Evolutionary conservation across 495 filamentous ascomycete species (phyloP).

Genomic region (Xeromyces bisporus): DNA sequence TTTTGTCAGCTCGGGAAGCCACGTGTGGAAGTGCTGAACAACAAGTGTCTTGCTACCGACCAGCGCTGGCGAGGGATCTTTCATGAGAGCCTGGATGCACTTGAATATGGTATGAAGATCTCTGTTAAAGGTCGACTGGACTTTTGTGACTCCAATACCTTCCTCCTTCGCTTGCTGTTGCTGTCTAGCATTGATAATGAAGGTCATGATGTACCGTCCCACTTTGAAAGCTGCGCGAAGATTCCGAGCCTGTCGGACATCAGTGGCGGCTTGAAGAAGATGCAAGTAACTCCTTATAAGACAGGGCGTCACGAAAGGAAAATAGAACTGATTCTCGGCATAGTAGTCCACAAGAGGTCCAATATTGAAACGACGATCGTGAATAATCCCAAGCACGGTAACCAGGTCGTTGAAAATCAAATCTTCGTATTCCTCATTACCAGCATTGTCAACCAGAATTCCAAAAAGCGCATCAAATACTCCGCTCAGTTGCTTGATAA

Average conservation of each 20-base stretch:
- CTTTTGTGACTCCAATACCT: constrained; percentile 71
- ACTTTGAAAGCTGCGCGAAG: constrained; percentile 92
- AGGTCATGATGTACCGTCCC: constrained; percentile 77
- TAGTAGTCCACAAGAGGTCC: constrained; percentile 82
- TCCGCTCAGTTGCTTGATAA: constrained; percentile 79
- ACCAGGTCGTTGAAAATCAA: constrained; percentile 82
- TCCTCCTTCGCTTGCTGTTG: constrained; percentile 82
- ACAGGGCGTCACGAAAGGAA: constrained; percentile 85
- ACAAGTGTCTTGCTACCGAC: constrained; percentile 90
- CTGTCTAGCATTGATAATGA: constrained; percentile 78
- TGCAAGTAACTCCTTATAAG: constrained; percentile 74
- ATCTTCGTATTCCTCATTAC: constrained; percentile 83
- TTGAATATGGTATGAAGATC: constrained; percentile 81
- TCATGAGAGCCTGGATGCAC: constrained; percentile 75
- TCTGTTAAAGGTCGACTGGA: constrained; percentile 58
- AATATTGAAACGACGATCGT: constrained; percentile 86
- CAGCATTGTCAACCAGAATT: constrained; percentile 73
- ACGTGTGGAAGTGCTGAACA: constrained; percentile 92
- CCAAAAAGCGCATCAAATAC: constrained; percentile 88
- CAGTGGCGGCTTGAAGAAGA: constrained; percentile 59
- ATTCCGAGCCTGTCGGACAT: constrained; percentile 63
- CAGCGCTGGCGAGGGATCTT: constrained; percentile 61
- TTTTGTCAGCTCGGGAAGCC: constrained; percentile 74
- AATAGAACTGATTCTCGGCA: constrained; percentile 77
- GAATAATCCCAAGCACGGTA: constrained; percentile 77